A percentile compares a stretch with the other conserved stretches of the same genome.
Conservation (phyloP, 352 stramenopile species). For the Aphanomyces astaci region DNA sequence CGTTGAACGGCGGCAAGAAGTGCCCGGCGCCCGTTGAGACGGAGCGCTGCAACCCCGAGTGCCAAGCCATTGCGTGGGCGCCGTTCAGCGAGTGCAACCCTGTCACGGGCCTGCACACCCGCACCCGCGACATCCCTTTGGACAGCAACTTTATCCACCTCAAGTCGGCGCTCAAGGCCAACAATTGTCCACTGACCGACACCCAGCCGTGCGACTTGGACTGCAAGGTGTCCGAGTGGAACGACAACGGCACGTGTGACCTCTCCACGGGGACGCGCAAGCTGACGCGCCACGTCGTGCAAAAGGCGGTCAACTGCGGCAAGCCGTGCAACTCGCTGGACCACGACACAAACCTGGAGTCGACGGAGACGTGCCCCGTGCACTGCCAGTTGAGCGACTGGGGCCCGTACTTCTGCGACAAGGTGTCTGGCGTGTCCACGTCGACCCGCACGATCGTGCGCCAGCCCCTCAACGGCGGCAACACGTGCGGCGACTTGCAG, state of each 20-base stretch:
- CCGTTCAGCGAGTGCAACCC: neutral
- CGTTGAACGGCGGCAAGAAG: neutral
- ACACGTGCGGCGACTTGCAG: neutral
- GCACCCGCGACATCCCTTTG: slow-evolving; percentile 1
- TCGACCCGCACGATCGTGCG: neutral
- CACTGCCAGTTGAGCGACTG: neutral
- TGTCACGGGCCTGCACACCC: neutral
- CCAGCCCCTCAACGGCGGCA: slow-evolving; percentile 1
- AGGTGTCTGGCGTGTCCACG: neutral
- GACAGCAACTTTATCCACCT: slow-evolving; percentile 1
- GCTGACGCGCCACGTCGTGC: neutral
- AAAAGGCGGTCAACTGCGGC: slow-evolving; percentile 6
- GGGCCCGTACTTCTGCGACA: neutral
- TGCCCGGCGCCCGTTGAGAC: neutral
- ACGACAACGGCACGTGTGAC: neutral
- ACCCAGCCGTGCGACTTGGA: slow-evolving; percentile 4
- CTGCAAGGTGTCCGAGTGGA: slow-evolving; percentile 2
- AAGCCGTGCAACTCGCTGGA: slow-evolving; percentile 13
- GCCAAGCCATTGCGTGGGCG: neutral
- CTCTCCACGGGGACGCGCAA: neutral
- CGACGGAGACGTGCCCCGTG: slow-evolving; percentile 5
- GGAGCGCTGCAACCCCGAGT: slow-evolving; percentile 2
- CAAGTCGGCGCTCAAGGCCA: neutral
- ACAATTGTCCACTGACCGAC: neutral
- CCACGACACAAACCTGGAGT: neutral